These are phyloP conservation scores for Rubus idaeus DNA, from an alignment of 306 rosid genomes.

Conservation along the genomic window DNA sequence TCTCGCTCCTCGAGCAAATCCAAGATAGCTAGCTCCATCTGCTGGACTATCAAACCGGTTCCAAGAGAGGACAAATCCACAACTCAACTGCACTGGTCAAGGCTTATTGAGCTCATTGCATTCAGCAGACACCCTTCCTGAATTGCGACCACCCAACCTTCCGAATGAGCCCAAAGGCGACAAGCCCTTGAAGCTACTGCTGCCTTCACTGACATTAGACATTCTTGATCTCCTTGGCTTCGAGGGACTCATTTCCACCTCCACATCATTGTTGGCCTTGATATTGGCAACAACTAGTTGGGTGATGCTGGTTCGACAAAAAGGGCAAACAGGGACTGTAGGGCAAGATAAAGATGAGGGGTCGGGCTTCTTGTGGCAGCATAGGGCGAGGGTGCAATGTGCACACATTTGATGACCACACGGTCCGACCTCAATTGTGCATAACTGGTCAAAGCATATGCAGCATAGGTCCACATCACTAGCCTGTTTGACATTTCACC, in stretches of 20 bases:
- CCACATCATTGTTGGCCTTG: conserved; percentile 41
- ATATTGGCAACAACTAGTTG: conserved; percentile 62
- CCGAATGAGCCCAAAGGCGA: conserved; percentile 73
- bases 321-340: conserved; percentile 70
- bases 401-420: conserved; percentile 98
- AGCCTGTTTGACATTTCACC: conserved; percentile 44
- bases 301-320: conserved; percentile 69
- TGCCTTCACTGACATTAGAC: conserved; percentile 84
- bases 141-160: conserved; percentile 51
- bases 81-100: conserved; percentile 22
- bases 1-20: conserved; percentile 14
- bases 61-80: conserved; percentile 17
- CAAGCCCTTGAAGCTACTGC: conserved; percentile 87
- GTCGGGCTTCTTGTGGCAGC: conserved; percentile 87
- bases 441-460: conserved; percentile 86
- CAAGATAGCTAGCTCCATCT: conserved; percentile 17
- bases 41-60: conserved; percentile 15
- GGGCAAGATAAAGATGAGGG: conserved; percentile 37
- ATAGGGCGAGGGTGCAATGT: conserved; percentile 74
- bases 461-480: conserved; percentile 69
- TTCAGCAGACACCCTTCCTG: conserved; percentile 57
- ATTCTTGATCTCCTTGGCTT: conserved; percentile 73
- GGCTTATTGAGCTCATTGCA: conserved; percentile 42
- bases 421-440: conserved; percentile 83
- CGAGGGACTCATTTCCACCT: conserved; percentile 55